Base-by-base conservation (phyloP, 176 grass and related monocot genomes). In the Eleusine indica region DNA sequence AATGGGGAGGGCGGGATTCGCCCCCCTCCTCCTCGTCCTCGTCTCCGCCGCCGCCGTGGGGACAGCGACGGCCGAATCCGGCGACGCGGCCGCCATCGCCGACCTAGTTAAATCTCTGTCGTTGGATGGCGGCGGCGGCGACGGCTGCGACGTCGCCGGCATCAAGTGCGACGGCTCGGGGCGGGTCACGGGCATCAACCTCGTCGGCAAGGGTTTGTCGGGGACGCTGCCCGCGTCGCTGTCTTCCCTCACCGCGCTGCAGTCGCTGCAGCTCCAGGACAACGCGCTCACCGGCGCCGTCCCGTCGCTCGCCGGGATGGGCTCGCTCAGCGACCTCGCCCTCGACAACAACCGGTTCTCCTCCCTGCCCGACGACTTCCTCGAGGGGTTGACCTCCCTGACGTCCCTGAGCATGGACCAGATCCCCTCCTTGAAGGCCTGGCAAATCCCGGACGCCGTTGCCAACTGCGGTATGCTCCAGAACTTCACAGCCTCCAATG, bases 261-360 rank as follows among this genome's bases (percentile, higher is more conserved):
- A 81, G 57, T 81, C 66, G 38, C 68, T 95, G 41, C 88, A 91
- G 83, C 93, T 95, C 35, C 90, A 92, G 80, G 88, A 71, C 8
- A 95, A 95, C 68, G 63, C 19, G 41, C 82, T 95, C 61, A 35
- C 84, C 37, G 93, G 93, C 3, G 49, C 29, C 42, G 25, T 95
- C 74, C 88, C 93, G 13, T 92, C 90, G 10, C 83, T 95, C 51
- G 72, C 85, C 10, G 64, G 60, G 42, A 89, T 92, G 47, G 77
- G 40, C 48, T 86, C 82, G 38, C 85, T 95, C 79, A 64, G 39
- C 29, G 75, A 82, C 56, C 58, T 95, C 16, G 80, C 44, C 29
- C 83, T 95, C 38, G 90, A 95, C 79, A 70, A 75, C 61, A 95
- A 95, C 37, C 83, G 67, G 5, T 95, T 95, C 82, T 76, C 85